Evolutionary conservation across 2,329 filamentous ascomycete genomes (phyloP), one percentile per base, ranked within the genome.

Genomic region (Aspergillus sp.): DNA sequence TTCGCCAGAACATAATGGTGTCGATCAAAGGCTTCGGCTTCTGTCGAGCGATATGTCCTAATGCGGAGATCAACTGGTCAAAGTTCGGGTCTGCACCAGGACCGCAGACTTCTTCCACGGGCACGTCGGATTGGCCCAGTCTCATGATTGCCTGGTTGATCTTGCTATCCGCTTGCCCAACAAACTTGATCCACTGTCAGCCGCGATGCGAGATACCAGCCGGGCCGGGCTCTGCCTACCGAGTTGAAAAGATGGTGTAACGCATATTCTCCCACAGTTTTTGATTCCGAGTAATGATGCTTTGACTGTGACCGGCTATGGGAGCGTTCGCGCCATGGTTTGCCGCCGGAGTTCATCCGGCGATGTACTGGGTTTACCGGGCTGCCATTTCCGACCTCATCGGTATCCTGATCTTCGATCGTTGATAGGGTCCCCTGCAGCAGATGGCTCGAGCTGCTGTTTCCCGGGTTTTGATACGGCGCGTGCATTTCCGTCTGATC

Each of bases 1-100:
- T 97, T 51, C 94, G 86, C 94, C 94, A 99, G 29, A 96, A 82
- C 90, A 99, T 99, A 71, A 99, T 91, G 17, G 90, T 92, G 71
- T 99, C 94, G 64, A 99, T 97, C 47, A 99, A 76, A 4, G 91
- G 89, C 69, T 96, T 97, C 4, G 95, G 95, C 67, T 95, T 96
- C 60, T 92, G 88, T 54, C 91, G 89, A 49, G 93, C 91, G 65
- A 99, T 96, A 69, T 97, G 93, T 3, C 94, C 94, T 36, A 99
- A 80, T 14, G 95, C 94, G 23, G 87, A 86, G 58, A 99, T 95
- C 64, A 96, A 84, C 73, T 97, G 93, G 71, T 99, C 94, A 68
- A 99, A 99, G 10, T 84, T 85, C 1, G 87, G 82, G 69, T 99
- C 94, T 38, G 89, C 88, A 14, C 92, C 91, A 38, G 88, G 88